A percentile compares a stretch with the other conserved stretches of the same genome.
Conservation (phyloP, 2,329 filamentous ascomycete species). For the Ustulina deusta region DNA sequence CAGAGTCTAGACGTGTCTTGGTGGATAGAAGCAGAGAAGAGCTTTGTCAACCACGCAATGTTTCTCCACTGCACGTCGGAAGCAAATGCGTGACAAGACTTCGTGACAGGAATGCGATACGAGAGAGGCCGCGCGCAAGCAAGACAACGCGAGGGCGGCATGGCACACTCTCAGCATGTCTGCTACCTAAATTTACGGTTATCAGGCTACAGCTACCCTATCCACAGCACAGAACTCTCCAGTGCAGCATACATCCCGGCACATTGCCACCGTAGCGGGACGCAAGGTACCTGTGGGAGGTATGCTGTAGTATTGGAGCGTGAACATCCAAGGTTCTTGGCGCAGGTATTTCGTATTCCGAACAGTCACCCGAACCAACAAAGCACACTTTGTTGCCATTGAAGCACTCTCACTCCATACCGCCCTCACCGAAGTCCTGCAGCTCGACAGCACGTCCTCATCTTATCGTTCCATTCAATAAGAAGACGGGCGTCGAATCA, state of each 20-base stretch:
- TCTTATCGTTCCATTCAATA: constrained; percentile 17
- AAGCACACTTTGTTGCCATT: background rate
- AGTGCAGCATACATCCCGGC: background rate
- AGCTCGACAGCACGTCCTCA: constrained; percentile 15
- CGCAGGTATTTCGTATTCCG: constrained; percentile 26
- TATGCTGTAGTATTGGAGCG: constrained; percentile 14
- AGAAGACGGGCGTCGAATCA: constrained; percentile 28
- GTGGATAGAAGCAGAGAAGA: constrained; percentile 19
- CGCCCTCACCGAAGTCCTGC: constrained; percentile 24
- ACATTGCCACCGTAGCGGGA: constrained; percentile 1
- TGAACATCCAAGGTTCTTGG: constrained; percentile 21
- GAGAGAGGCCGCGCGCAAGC: constrained; percentile 25
- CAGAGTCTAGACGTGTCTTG: constrained; percentile 31
- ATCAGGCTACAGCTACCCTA: background rate
- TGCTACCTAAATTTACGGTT: constrained; percentile 11
- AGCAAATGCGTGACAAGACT: constrained; percentile 27
- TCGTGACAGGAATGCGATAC: constrained; percentile 33
- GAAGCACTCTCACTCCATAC: constrained; percentile 5
- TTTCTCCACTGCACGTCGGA: constrained; percentile 30
- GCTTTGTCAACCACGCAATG: constrained; percentile 27
- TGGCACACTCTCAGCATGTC: constrained; percentile 23
- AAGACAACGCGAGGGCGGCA: constrained; percentile 33
- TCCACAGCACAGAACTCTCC: constrained; percentile 6
- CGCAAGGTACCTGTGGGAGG: background rate
- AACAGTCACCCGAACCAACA: constrained; percentile 15